Percentiles rank a stretch among this genome's conserved stretches.
These are phyloP conservation scores for Bathelium albidoporum DNA, from an alignment of 495 filamentous ascomycete species.

Conservation along the genomic window DNA sequence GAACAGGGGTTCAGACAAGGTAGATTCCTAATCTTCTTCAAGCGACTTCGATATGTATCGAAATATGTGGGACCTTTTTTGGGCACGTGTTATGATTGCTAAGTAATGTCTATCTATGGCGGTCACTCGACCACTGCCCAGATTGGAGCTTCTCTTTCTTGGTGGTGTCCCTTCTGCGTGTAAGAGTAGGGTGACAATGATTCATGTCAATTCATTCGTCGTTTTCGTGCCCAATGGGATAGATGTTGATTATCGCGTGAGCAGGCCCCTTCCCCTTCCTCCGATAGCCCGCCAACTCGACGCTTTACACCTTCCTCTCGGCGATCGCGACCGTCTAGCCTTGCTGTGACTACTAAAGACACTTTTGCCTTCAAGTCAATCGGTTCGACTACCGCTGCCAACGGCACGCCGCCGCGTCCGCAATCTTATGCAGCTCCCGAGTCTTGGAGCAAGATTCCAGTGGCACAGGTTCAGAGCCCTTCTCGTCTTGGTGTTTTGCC, in stretches of 20 bases:
- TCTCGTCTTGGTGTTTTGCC: constrained; percentile 16
- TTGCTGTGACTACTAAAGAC: background rate
- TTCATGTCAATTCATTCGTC: background rate
- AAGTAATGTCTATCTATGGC: background rate
- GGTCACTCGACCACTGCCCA: background rate
- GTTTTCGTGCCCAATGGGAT: background rate
- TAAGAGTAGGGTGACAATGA: constrained; percentile 3
- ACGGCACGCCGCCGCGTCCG: constrained; percentile 6
- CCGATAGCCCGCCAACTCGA: background rate
- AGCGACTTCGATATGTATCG: background rate
- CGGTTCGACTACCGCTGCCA: constrained; percentile 9
- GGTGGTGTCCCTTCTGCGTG: background rate
- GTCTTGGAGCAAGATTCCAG: constrained; percentile 13
- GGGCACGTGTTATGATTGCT: background rate
- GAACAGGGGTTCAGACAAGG: constrained; percentile 52
- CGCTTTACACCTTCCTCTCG: background rate
- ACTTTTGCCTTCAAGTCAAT: background rate
- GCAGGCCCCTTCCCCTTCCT: background rate
- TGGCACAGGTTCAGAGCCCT: constrained; percentile 7
- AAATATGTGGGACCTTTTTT: background rate
- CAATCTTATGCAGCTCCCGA: constrained; percentile 20
- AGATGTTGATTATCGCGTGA: constrained; percentile 1
- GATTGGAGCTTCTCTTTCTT: background rate
- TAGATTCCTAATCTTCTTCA: constrained; percentile 52
- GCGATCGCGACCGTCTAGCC: background rate